Conservation (phyloP, 345 rosid species). For the Linum lewisii region DNA sequence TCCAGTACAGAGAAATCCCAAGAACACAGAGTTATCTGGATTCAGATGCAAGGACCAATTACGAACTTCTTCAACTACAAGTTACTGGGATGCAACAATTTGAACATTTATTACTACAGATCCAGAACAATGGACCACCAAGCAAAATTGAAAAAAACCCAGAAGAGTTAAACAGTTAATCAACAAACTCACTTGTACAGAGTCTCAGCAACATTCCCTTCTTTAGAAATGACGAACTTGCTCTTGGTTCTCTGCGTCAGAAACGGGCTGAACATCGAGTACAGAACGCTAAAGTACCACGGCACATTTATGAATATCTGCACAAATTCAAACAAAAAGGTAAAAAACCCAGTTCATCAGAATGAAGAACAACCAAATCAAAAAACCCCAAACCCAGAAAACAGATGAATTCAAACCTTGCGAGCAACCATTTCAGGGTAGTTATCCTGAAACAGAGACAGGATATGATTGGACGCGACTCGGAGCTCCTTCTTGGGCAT, state of each 20-base stretch:
- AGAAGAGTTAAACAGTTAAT: neutral
- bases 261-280: slow-evolving; percentile 87
- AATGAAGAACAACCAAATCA: neutral
- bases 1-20: no score
- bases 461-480: slow-evolving; percentile 78
- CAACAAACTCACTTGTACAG: slow-evolving; percentile 67
- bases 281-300: slow-evolving; percentile 86
- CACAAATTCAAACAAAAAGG: slow-evolving; percentile 5
- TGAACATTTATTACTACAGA: no score
- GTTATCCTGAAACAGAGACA: slow-evolving; percentile 90
- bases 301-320: slow-evolving; percentile 97
- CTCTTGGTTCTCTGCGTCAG: slow-evolving; percentile 92
- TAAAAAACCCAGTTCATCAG: neutral
- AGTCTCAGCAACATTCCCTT: slow-evolving; percentile 83
- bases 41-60: no score
- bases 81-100: no score
- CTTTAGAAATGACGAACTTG: slow-evolving; percentile 85
- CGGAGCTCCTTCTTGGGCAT: slow-evolving; percentile 96
- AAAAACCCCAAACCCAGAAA: neutral
- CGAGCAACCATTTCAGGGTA: slow-evolving; percentile 99
- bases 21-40: no score
- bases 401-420: slow-evolving; percentile 58
- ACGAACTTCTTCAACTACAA: no score
- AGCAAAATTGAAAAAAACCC: neutral
- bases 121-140: neutral